Evolutionary conservation across 1,284 basidiomycete species (phyloP).

Genomic region (Jaminaea rosea): DNA sequence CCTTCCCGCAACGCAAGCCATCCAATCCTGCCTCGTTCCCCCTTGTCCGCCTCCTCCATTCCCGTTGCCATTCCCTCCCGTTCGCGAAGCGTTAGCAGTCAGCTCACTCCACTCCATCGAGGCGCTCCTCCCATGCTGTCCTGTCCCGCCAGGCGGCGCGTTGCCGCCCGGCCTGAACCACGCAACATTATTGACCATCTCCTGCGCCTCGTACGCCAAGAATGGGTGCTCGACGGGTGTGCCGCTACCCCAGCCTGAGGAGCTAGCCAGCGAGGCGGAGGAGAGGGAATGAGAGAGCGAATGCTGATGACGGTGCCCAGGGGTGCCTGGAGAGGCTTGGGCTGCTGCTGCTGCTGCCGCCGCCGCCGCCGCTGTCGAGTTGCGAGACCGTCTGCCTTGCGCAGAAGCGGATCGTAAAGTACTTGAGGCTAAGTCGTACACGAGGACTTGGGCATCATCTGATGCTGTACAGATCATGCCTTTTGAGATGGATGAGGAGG

Average conservation of each 20-base stretch:
- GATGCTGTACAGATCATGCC: constrained; percentile 46
- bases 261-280: constrained; percentile 1
- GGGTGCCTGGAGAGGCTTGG: background rate
- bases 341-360: background rate
- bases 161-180: constrained; percentile 30
- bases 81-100: constrained; percentile 6
- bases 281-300: constrained; percentile 2
- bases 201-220: constrained; percentile 36
- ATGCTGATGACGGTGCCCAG: background rate
- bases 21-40: constrained; percentile 1
- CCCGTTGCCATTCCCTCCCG: background rate
- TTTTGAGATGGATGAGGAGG: constrained; percentile 12
- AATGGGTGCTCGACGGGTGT: constrained; percentile 40
- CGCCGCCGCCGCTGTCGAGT: constrained; percentile 7
- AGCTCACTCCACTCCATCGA: constrained; percentile 1
- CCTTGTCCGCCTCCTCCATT: background rate
- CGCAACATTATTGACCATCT: constrained; percentile 45
- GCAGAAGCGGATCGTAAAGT: constrained; percentile 42
- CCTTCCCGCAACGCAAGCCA: background rate
- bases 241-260: constrained; percentile 6
- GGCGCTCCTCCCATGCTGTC: constrained; percentile 7
- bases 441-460: constrained; percentile 43
- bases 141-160: constrained; percentile 14
- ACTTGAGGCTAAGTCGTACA: constrained; percentile 42
- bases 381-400: constrained; percentile 40